Percentiles rank a stretch among this genome's conserved stretches.
These are phyloP conservation scores for Globisporangium camurandrum DNA, from an alignment of 352 stramenopile genomes.

Conservation along the genomic window DNA sequence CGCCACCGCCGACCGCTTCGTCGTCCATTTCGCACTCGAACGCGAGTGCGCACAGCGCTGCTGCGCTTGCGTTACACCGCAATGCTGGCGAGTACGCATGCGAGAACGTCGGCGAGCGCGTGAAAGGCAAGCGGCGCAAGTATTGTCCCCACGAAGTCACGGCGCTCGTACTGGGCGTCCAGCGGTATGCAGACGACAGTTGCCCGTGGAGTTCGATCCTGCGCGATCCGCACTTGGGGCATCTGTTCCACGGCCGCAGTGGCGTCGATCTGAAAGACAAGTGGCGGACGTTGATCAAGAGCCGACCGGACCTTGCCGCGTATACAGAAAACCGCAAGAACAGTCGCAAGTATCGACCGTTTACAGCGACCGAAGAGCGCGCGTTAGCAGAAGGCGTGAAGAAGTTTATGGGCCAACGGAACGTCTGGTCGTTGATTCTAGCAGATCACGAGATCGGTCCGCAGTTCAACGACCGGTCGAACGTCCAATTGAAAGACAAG, in stretches of 20 bases:
- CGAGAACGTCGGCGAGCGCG: constrained; percentile 75
- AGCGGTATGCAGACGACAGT: constrained; percentile 79
- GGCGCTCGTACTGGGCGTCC: constrained; percentile 69
- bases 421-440: constrained; percentile 80
- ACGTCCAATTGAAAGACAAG: constrained; percentile 83
- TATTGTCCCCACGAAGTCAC: constrained; percentile 83
- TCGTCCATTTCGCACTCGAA: no score
- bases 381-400: constrained; percentile 85
- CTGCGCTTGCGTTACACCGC: constrained; percentile 48
- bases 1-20: no score
- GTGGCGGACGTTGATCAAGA: constrained; percentile 80
- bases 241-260: constrained; percentile 70
- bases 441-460: constrained; percentile 71
- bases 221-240: constrained; percentile 57
- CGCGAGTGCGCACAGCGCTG: constrained; percentile 19
- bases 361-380: constrained; percentile 63
- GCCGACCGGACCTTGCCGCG: constrained; percentile 51
- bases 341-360: constrained; percentile 77
- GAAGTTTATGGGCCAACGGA: constrained; percentile 78
- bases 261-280: constrained; percentile 82
- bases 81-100: constrained; percentile 75
- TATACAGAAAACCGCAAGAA: constrained; percentile 87
- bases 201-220: constrained; percentile 81
- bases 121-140: constrained; percentile 77
- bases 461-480: constrained; percentile 77